Conservation (phyloP, 163 green algal species). For the Chloromonas sp. region DNA sequence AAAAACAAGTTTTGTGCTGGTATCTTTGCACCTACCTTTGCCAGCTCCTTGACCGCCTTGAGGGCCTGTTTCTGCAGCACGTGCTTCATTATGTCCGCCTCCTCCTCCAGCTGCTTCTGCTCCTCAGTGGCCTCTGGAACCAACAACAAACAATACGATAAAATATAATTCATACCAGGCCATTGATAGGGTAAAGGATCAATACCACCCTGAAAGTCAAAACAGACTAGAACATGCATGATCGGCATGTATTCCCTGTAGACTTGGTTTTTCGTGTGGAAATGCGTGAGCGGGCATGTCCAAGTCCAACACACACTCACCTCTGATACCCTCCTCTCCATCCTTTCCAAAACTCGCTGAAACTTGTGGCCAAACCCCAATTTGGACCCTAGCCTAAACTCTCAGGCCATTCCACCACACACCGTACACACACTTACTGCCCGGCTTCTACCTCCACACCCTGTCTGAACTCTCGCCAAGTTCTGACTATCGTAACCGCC, state of each 20-base stretch:
- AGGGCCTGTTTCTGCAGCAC: constrained; percentile 85
- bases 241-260: not conserved
- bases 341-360: no score
- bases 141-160: not conserved
- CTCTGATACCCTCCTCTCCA: not conserved
- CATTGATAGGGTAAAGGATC: not conserved
- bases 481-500: no score
- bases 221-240: not conserved
- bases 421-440: no score
- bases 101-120: constrained; percentile 72
- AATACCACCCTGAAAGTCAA: not conserved
- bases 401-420: no score
- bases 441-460: no score
- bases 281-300: not conserved
- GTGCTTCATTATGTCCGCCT: constrained; percentile 83
- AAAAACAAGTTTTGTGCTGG: no score
- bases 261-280: not conserved
- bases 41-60: constrained; percentile 88
- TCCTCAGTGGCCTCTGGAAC: not conserved
- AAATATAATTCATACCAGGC: not conserved
- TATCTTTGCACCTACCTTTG: constrained; percentile 46
- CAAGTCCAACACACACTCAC: not conserved
- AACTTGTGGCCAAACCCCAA: no score
- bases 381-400: no score
- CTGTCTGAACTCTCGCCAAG: no score